Evolutionary conservation across 225 moss, liverwort and hornwort genomes (phyloP).

Genomic region (Asterella californica): DNA sequence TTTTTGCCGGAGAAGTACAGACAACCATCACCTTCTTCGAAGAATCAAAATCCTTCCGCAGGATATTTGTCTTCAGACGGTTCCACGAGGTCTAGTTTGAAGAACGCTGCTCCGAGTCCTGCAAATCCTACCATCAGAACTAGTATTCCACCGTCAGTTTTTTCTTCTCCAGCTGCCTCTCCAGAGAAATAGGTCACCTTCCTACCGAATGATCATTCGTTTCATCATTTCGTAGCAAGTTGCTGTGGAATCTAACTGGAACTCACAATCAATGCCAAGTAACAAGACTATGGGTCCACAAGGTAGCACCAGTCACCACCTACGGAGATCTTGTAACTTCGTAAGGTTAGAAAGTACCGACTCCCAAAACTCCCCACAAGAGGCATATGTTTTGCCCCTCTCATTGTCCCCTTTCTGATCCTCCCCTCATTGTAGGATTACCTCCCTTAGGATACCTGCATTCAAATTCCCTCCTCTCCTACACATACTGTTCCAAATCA

Average conservation of each 20-base stretch:
- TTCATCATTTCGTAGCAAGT: conserved; percentile 9
- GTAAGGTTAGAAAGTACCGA: background rate
- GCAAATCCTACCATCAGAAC: no score
- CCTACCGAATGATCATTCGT: conserved; percentile 5
- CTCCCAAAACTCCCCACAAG: background rate
- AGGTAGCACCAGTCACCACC: background rate
- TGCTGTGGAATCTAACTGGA: conserved; percentile 11
- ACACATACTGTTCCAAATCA: no score
- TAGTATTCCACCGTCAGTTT: no score
- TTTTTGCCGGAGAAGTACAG: no score
- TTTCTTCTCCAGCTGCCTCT: no score
- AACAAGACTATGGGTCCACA: background rate
- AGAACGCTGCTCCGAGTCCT: no score
- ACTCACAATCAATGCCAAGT: background rate
- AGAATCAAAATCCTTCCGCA: no score
- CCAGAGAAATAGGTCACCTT: no score
- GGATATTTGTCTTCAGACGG: no score
- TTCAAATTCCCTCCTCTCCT: background rate
- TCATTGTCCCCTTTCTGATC: background rate
- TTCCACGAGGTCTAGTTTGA: no score
- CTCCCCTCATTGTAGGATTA: background rate
- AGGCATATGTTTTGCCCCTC: background rate
- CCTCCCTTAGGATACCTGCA: no score
- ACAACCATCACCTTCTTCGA: no score
- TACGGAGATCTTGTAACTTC: background rate